Base-by-base conservation (phyloP, 345 rosid species). In the Linum lewisii region DNA sequence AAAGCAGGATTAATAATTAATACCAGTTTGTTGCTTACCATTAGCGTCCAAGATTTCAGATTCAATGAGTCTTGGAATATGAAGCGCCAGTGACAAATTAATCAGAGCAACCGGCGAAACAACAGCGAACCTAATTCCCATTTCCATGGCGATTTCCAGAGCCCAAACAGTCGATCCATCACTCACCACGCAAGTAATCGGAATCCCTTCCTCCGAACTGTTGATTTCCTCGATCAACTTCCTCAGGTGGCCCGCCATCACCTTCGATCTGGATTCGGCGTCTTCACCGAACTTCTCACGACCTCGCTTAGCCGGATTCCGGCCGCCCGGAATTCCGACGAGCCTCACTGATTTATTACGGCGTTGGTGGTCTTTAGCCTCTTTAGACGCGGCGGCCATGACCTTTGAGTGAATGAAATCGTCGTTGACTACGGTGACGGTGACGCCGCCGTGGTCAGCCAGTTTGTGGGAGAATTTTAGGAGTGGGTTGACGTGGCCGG, bases 371-470 rank as follows among this genome's bases (percentile, higher is more conserved):
- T 59, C 42, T 36, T 20, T 16, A 13, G 34, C 44, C 7, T 68
- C 26, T 2, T 36, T 20, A 0, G 64, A 61, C 53, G 54, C 6
- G 19, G 77, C 65, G n/a, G 62, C 59, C 45, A 52, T 53, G 54
- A 76, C 22, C 52, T 60, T 57, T 6, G 51, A 38, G 36, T 80
- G 74, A 0, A 57, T 55, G 55, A 42, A 60, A 21, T 69, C 70
- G 0, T 75, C 59, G 65, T 24, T 74, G 7, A 73, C 73, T 24
- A 80, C 77, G 0, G 81, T 76, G 57, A 79, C 73, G 67, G 64
- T 72, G 67, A 77, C 50, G 3, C 79, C 79, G 16, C 32, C 32
- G 32, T 60, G 55, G 56, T 62, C 36, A 11, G 75, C 79, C 15
- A 79, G 60, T 38, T 58, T 68, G 42, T 36, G 34, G 0, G 84